Evolutionary conservation across 2,329 filamentous ascomycete species (phyloP).

Genomic region (Ophiostoma himal-ulmi): DNA sequence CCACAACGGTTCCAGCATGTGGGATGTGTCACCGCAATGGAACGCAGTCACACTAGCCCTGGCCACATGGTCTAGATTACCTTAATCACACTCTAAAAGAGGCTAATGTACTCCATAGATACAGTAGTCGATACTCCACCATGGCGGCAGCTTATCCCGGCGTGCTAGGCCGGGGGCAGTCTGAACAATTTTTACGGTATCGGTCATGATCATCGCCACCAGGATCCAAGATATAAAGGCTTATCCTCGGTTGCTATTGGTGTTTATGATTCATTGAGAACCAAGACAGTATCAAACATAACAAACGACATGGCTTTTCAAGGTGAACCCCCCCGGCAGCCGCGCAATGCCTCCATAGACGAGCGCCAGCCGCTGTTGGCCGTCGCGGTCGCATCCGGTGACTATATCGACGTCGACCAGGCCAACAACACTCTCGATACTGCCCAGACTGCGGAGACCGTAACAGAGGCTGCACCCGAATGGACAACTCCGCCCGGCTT

Average conservation of each 20-base stretch:
- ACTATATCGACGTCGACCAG: not conserved
- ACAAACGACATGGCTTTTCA: not conserved
- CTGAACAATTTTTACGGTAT: not conserved
- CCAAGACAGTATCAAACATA: not conserved
- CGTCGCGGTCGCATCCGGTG: not conserved
- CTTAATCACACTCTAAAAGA: not conserved
- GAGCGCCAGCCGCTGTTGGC: not conserved
- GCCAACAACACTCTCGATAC: not conserved
- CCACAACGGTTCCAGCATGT: not conserved
- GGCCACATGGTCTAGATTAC: too few relatives aligned
- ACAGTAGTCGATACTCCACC: not conserved
- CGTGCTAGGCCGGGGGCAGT: not conserved
- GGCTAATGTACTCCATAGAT: not conserved
- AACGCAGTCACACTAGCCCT: not conserved
- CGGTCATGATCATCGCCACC: not conserved
- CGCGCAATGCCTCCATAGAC: not conserved
- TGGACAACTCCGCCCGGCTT: constrained; percentile 38
- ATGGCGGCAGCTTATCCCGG: not conserved
- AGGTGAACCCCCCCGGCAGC: not conserved
- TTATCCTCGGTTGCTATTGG: too few relatives aligned
- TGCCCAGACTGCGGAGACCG: not conserved
- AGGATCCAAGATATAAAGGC: not conserved
- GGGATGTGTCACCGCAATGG: not conserved
- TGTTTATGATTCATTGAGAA: too few relatives aligned
- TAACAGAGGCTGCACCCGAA: not conserved